Percentiles rank a stretch among this genome's conserved stretches.
Evolutionary conservation across 2,329 filamentous ascomycete species (phyloP).

Genomic region (Knufia fluminis): DNA sequence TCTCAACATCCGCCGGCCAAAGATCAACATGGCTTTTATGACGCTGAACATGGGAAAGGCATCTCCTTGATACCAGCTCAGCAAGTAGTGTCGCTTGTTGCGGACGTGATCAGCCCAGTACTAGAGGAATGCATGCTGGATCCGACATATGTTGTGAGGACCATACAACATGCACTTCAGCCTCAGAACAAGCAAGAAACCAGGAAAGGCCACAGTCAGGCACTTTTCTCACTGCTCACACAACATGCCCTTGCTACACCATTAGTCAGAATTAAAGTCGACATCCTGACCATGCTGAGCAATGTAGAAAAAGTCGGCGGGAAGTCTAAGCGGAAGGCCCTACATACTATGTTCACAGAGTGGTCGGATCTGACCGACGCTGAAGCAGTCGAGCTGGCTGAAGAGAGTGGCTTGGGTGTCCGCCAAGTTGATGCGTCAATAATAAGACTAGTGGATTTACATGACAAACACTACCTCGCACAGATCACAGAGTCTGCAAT

Average conservation of each 20-base stretch:
- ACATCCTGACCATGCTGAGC: slow-evolving; percentile 63
- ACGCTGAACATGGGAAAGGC: not conserved
- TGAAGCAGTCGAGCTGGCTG: slow-evolving; percentile 44
- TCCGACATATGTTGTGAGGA: slow-evolving; percentile 56
- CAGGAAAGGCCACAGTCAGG: slow-evolving; percentile 54
- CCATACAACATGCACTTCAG: slow-evolving; percentile 50
- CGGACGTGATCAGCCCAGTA: slow-evolving; percentile 57
- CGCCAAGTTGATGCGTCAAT: slow-evolving; percentile 45
- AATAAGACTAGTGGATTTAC: slow-evolving; percentile 44
- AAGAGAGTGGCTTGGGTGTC: slow-evolving; percentile 39
- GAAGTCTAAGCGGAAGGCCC: slow-evolving; percentile 60
- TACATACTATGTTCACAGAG: slow-evolving; percentile 64
- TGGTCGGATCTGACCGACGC: slow-evolving; percentile 53
- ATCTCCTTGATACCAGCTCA: not conserved
- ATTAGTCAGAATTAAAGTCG: slow-evolving; percentile 57
- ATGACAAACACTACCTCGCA: slow-evolving; percentile 49
- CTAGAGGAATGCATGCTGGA: slow-evolving; percentile 85
- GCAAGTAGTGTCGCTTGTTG: slow-evolving; percentile 14
- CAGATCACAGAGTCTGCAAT: slow-evolving; percentile 19
- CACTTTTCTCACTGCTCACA: slow-evolving; percentile 62
- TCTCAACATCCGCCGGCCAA: slow-evolving; percentile 38
- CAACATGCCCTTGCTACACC: slow-evolving; percentile 64
- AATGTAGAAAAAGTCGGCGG: slow-evolving; percentile 62
- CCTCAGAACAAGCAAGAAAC: slow-evolving; percentile 36
- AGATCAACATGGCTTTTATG: not conserved